Evolutionary conservation across 139 green algal species (phyloP), one percentile per base, ranked within the genome.

Genomic region (Chlamydomonas schloesseri): DNA sequence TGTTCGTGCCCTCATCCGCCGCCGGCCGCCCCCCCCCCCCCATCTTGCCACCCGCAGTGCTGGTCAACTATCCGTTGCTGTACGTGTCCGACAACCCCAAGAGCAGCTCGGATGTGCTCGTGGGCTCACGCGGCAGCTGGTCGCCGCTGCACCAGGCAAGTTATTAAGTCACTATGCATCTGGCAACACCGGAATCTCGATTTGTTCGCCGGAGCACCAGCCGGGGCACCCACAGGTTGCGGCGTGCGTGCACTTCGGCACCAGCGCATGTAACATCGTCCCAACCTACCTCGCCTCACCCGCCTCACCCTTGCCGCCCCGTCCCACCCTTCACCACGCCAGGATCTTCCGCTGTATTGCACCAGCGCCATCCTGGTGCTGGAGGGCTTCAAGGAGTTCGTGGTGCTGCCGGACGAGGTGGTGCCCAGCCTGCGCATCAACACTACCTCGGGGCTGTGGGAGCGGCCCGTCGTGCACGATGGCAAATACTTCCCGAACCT

Each of bases 301-400:
- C n/a, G n/a, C n/a, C n/a, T n/a, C n/a, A n/a, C n/a, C n/a, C n/a
- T n/a, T n/a, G n/a, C n/a, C n/a, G n/a, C n/a, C n/a, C n/a, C n/a
- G n/a, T n/a, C n/a, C n/a, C n/a, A n/a, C n/a, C n/a, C 28, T 55
- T 26, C 21, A n/a, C n/a, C n/a, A n/a, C n/a, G 36, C n/a, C 67
- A 85, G 79, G 79, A 76, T 47, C 50, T 85, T 31, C 79, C 79
- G 47, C 34, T 85, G 47, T 85, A 77, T 67, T 85, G 79, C 79
- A 85, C 67, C 11, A 67, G 37, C 2, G 67, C 28, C 34, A 78
- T 87, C 69, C 37, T 87, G 81, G 81, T 87, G 21, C 81, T 87
- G 53, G 81, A 87, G 47, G 69, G 34, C 69, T 10, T 6, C 69
- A 57, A 53, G 34, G 69, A 53, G 20, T 53, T 74, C 36, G 33